A percentile compares a stretch with the other conserved stretches of the same genome.
phyloP scores from a whole-genome alignment of 108 stramenopile species.

The Craspedostauros australis region DNA sequence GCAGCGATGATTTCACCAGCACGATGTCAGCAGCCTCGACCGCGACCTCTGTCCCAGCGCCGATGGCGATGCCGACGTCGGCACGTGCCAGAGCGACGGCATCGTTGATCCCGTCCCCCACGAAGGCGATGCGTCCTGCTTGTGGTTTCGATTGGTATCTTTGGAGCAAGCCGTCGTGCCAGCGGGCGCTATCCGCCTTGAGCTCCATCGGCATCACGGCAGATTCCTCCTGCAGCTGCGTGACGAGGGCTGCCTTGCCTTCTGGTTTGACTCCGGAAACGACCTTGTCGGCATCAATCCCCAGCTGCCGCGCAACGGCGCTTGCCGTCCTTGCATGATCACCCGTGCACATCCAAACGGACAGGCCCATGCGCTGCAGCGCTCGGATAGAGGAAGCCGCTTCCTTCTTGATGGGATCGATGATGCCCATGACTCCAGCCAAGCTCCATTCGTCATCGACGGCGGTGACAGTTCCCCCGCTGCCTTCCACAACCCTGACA shows the following conservation, averaged over 20 bases:
- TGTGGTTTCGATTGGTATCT: background rate
- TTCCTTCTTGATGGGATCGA: conserved; percentile 70
- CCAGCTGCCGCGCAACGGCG: conserved; percentile 70
- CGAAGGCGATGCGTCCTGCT: conserved; percentile 40
- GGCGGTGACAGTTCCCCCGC: background rate
- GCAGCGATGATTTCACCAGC: conserved; percentile 69
- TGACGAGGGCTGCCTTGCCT: conserved; percentile 65
- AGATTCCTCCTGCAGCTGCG: conserved; percentile 43
- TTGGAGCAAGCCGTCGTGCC: background rate
- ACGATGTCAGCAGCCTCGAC: conserved; percentile 91
- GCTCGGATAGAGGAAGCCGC: conserved; percentile 50
- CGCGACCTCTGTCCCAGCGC: conserved; percentile 89
- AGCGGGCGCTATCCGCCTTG: background rate
- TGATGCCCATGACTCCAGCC: conserved; percentile 55
- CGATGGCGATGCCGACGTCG: conserved; percentile 88
- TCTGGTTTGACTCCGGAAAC: conserved; percentile 71
- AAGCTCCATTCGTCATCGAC: conserved; percentile 15
- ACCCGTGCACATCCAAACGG: conserved; percentile 93
- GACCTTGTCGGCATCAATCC: conserved; percentile 63
- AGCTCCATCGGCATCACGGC: background rate
- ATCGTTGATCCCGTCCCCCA: conserved; percentile 93
- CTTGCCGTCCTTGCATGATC: conserved; percentile 77
- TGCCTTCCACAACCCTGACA: conserved; percentile 9
- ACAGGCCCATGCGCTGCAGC: conserved; percentile 50
- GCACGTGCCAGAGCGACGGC: conserved; percentile 78